Evolutionary conservation across 768 basidiomycete species (phyloP), one percentile per base, ranked within the genome.

Genomic region (Cystofilobasidium macerans): DNA sequence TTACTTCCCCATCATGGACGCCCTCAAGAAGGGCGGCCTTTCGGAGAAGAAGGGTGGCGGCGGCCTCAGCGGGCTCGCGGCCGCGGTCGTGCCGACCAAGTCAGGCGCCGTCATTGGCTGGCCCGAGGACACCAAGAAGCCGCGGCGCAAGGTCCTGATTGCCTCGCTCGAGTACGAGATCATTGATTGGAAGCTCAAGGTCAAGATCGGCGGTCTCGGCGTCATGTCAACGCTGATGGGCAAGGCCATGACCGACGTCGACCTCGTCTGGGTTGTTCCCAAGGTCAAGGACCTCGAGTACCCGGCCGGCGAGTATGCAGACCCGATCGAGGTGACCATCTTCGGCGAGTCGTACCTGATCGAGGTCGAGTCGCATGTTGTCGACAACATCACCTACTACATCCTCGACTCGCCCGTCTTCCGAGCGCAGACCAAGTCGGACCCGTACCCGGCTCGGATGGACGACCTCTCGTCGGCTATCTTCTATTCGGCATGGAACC

Each of bases 171-270:
- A 95, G 77, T 95, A 95, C 77, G 92, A 95, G 76, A 88, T 95
- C 73, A 85, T 95, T 72, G 92, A 94, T 73, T 95, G 92, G 91
- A 93, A 93, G 77, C 77, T 93, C 69, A 95, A 95, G 77, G 92
- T 95, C 80, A 94, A 94, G 81, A 94, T 94, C 70, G 92, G 92
- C 78, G 92, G 92, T 77, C 81, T 95, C 24, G 92, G 92, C 80
- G 92, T 94, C 78, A 95, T 95, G 92, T 94, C 92, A 3, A 86
- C 86, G 76, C 80, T 95, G 40, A 95, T 95, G 92, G 92, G 92
- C 69, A 95, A 94, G 76, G 91, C 92, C 7, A 95, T 95, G 92
- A 88, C 87, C 56, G 92, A 95, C 73, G 92, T 94, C 61, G 92
- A 94, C 75, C 79, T 95, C 53, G 79, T 95, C 64, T 95, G 92